Base-by-base conservation (phyloP, 371 early-diverging fungal species). In the Rhizopus arrhizus region DNA sequence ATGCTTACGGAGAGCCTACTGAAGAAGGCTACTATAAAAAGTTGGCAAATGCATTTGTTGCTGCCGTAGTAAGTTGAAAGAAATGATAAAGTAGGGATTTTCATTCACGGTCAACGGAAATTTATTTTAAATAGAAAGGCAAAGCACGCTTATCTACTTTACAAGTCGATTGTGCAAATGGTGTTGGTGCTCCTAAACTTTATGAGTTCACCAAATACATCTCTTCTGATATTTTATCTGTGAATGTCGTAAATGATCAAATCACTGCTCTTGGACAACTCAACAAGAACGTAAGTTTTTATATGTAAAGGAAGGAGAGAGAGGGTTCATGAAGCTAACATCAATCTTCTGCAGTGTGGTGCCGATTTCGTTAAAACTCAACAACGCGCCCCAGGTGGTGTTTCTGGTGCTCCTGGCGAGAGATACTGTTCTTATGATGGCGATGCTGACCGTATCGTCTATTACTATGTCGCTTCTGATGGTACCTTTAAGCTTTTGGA, bases 391-490 rank as follows among this genome's bases (percentile, higher is more conserved):
- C 99, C 99, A n/a, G 71, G 70, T 3, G 91, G 91, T 38, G 64
- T 90, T 29, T 72, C 69, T 15, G 68, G 88, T 61, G 56, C 58
- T 15, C 75, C 86, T 34, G 87, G 87, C 16, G 83, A 87, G 54
- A 89, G 95, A 54, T 93, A 81, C 59, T 91, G 91, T 62, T 95
- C 99, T 15, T 90, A 93, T 68, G 99, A 99, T 73, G 99, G 99
- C 58, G 99, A 99, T 77, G 99, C 98, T 49, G 99, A 99, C 72
- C 94, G 99, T 61, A 82, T 99, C 38, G 93, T 99, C 41, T 99
- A 91, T 83, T 99, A 95, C 80, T 97, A 91, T 64, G 76, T 78
- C 33, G 89, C 54, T 61, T 58, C 70, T 85, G 91, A 86, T 58
- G 80, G 83, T 36, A 72, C 80, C 15, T 96, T 98, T 84, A 83